Evolutionary conservation across 2,329 filamentous ascomycete genomes (phyloP).

Genomic region (Trichoderma harzianum): DNA sequence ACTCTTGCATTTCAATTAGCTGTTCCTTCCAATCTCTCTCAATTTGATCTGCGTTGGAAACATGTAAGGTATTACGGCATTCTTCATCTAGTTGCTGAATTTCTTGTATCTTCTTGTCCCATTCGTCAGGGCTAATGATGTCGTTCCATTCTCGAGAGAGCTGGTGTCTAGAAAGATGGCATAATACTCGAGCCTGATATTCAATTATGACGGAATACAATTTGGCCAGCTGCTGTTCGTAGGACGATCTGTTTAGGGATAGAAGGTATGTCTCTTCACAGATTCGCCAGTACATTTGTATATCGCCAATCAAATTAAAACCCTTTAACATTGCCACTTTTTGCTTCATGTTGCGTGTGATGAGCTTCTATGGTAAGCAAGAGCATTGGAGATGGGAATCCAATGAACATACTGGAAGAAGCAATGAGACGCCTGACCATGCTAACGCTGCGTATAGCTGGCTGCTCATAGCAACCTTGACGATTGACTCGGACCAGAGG

Average conservation of each 20-base stretch:
- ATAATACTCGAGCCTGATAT: slow-evolving; percentile 16
- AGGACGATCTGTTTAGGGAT: background rate
- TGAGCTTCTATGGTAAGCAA: slow-evolving; percentile 12
- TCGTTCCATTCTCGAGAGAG: slow-evolving; percentile 18
- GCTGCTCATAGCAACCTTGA: slow-evolving; percentile 22
- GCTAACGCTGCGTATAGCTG: slow-evolving; percentile 27
- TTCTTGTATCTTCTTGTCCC: background rate
- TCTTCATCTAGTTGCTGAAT: background rate
- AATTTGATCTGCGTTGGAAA: background rate
- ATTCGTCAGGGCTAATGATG: background rate
- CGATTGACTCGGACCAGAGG: slow-evolving; percentile 24
- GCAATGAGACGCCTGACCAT: slow-evolving; percentile 27
- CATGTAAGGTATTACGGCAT: background rate
- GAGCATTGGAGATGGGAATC: background rate
- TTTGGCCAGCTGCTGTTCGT: background rate
- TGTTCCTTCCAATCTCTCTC: background rate
- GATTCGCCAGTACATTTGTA: slow-evolving; percentile 23
- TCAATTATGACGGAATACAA: slow-evolving; percentile 7
- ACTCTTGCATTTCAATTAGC: background rate
- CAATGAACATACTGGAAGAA: slow-evolving; percentile 22
- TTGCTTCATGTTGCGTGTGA: slow-evolving; percentile 16
- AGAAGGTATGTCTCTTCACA: slow-evolving; percentile 18
- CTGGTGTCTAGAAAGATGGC: slow-evolving; percentile 21
- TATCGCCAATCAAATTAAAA: slow-evolving; percentile 21
- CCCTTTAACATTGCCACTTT: slow-evolving; percentile 25